A percentile compares a stretch with the other conserved stretches of the same genome.
phyloP scores from a whole-genome alignment of 495 filamentous ascomycete genomes.

The Terfezia boudieri region DNA sequence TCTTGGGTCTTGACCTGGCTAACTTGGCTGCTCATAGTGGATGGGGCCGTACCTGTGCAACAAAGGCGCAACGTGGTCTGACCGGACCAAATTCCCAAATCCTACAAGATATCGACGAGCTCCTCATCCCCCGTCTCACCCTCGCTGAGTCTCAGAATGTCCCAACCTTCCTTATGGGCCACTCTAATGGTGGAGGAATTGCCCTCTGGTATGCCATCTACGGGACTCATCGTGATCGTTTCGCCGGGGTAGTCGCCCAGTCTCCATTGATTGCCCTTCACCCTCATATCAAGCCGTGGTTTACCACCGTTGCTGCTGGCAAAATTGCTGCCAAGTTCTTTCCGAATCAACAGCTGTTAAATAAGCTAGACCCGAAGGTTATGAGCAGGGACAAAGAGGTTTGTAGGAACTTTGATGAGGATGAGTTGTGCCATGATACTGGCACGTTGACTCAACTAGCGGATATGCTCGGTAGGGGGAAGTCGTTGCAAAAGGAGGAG shows the following conservation, averaged over 20 bases:
- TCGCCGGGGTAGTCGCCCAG: constrained; percentile 21
- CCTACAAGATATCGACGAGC: constrained; percentile 50
- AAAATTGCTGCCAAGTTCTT: constrained; percentile 33
- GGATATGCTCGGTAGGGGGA: constrained; percentile 51
- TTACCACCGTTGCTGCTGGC: constrained; percentile 34
- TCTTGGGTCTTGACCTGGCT: constrained; percentile 17
- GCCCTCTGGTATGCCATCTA: constrained; percentile 30
- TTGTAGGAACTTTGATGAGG: constrained; percentile 30
- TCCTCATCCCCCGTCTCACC: constrained; percentile 29
- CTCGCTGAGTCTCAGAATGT: constrained; percentile 15
- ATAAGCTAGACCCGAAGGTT: constrained; percentile 35
- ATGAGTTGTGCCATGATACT: constrained; percentile 49
- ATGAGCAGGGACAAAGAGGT: constrained; percentile 42
- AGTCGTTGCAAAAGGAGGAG: constrained; percentile 18
- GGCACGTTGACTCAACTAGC: constrained; percentile 58
- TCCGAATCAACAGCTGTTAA: constrained; percentile 36
- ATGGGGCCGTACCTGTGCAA: constrained; percentile 29
- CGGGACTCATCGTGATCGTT: constrained; percentile 15
- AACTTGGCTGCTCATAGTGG: constrained; percentile 26
- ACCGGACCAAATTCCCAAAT: constrained; percentile 50
- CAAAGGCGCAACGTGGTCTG: constrained; percentile 33
- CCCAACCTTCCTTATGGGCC: constrained; percentile 69
- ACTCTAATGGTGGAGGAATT: constrained; percentile 59
- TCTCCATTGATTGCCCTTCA: constrained; percentile 49
- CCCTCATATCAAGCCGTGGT: constrained; percentile 33